Evolutionary conservation across 257 asterid species (phyloP), one percentile per base, ranked within the genome.

Genomic region (Forsythia viridissima): DNA sequence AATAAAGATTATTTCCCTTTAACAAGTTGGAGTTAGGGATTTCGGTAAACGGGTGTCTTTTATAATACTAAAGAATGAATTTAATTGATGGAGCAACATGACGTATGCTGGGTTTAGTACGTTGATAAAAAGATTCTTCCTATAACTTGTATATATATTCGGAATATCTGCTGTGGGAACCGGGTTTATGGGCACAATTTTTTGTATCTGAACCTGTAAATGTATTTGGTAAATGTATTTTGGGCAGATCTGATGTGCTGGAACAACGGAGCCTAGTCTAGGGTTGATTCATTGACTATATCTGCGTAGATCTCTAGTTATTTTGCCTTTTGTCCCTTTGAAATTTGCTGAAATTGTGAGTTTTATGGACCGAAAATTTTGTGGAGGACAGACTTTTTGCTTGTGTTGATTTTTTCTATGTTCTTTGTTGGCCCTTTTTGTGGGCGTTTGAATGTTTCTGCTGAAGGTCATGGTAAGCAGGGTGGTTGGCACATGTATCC

Each of bases 381-480:
- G 69, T 80, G 37, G 6, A 30, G 82, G 65, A 80, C 40, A 71
- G 70, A 66, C 82, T 18, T 43, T 48, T 43, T 69, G 41, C 83
- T 43, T 81, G 63, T 80, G 79, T 76, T 81, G 79, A 83, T 71
- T 80, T n/a, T 83, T 79, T 78, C 80, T 75, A 63, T 76, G 70
- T 63, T 63, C 8, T 63, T 21, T 30, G 41, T 67, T 67, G 77
- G 8, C 76, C 76, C 78, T 74, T 41, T 61, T 76, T 68, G 76
- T 83, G 83, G 86, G 83, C 77, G 80, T 83, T 82, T 77, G 77
- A 77, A 16, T 69, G 52, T 85, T 38, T 85, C 80, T 77, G 88
- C 89, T 91, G 90, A 89, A 96, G 99, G 99, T 91, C 97, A 92
- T 89, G 91, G 92, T 84, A 96, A 93, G 96, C 97, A 93, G 93